Base-by-base conservation (phyloP, 2,329 filamentous ascomycete genomes). In the Fusarium nygamai region DNA sequence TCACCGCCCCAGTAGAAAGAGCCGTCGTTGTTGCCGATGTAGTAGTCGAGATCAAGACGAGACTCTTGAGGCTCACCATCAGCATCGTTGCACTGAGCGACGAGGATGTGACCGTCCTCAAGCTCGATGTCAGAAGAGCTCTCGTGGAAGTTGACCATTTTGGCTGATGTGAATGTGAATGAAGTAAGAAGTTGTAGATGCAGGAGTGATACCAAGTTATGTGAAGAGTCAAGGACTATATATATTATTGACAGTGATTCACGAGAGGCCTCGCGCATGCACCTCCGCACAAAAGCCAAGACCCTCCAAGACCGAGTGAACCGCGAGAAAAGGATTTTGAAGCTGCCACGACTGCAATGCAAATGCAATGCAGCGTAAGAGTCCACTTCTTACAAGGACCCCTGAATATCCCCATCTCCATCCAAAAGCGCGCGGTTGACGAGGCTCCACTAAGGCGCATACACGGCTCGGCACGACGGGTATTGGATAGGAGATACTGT, bases 11-110 rank as follows among this genome's bases (percentile, higher is more conserved):
- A 89, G 14, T 80, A 41, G 73, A 88, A 88, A 64, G 75, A 39
- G 17, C 88, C 88, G 66, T 89, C 77, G 58, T 85, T 71, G 82
- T 90, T 90, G 41, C 88, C 88, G 56, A 90, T 82, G 76, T 81
- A 77, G 6, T 82, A 56, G 81, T 90, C 85, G 67, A 90, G 84
- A 77, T 89, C 82, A 60, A 88, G 77, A 34, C 87, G 82, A 36
- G 83, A 76, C 31, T 89, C 84, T 33, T 83, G 75, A 60, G 78
- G 80, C 2, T 88, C 83, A 47, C 86, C 87, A 11, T 86, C 79
- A 7, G 66, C 81, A 58, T 83, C 83, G 58, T 62, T 65, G 54
- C 87, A 85, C 53, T 78, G 72, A 66, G 84, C 86, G 33, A 73
- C 80, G 66, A 90, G 87, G 75, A 87, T 85, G 80, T 86, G 84